phyloP scores from a whole-genome alignment of 225 moss, liverwort and hornwort genomes.

The Pseudoscleropodium purum region DNA sequence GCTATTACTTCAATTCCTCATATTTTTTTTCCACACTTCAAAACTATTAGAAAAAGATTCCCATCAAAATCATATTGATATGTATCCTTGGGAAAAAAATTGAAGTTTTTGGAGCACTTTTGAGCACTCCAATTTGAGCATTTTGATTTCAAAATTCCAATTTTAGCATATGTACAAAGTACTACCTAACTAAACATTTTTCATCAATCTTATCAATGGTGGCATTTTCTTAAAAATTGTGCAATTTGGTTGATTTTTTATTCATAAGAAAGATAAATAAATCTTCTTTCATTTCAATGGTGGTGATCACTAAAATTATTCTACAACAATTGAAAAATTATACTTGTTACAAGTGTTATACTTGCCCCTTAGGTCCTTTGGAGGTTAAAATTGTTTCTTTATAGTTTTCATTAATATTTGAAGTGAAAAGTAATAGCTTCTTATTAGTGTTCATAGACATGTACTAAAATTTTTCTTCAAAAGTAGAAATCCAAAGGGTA shows the following conservation, averaged over 20 bases:
- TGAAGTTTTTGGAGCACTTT: not conserved
- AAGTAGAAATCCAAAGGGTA: not conserved
- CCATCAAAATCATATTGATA: no score
- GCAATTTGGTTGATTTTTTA: not conserved
- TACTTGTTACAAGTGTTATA: no score
- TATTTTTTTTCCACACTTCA: no score
- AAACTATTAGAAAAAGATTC: no score
- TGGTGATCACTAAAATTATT: not conserved
- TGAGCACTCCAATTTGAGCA: not conserved
- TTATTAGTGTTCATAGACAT: not conserved
- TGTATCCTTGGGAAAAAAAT: no score
- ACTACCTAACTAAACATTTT: rapidly evolving
- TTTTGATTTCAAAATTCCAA: not conserved
- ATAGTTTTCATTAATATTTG: not conserved
- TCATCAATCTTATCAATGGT: not conserved
- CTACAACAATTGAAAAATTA: rapidly evolving
- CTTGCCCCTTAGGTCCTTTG: not conserved
- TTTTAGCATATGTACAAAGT: not conserved
- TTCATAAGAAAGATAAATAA: not conserved
- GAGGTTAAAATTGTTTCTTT: no score
- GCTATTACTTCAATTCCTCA: no score
- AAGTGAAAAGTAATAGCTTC: not conserved
- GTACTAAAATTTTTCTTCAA: not conserved
- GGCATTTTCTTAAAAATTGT: not conserved
- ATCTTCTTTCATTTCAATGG: not conserved